Conservation (phyloP, 495 filamentous ascomycete genomes). For the Penicillium angulare region DNA sequence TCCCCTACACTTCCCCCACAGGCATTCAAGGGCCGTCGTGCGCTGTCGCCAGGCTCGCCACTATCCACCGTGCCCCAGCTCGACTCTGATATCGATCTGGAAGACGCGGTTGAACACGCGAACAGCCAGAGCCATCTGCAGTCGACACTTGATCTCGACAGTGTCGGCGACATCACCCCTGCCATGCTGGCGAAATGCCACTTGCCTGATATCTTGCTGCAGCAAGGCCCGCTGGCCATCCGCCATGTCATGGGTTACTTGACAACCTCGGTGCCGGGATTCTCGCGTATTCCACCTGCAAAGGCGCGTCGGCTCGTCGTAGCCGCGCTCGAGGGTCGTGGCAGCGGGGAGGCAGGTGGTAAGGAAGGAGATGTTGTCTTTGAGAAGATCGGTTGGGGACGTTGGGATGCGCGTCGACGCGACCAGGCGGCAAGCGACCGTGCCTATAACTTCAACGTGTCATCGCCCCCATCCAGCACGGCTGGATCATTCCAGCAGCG, state of each 20-base stretch:
- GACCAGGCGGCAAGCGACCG: conserved; percentile 59
- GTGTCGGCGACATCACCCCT: conserved; percentile 79
- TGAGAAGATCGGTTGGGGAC: conserved; percentile 96
- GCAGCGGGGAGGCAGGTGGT: conserved; percentile 62
- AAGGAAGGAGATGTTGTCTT: conserved; percentile 76
- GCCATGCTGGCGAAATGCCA: conserved; percentile 86
- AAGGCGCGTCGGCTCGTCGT: conserved; percentile 90
- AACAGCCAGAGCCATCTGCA: conserved; percentile 42
- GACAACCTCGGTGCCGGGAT: conserved; percentile 89
- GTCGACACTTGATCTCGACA: conserved; percentile 54
- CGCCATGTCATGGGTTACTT: conserved; percentile 92
- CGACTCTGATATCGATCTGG: conserved; percentile 86
- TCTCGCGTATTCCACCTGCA: conserved; percentile 83
- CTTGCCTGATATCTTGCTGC: conserved; percentile 84
- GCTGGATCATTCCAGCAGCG: conserved; percentile 50
- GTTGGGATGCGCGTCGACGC: conserved; percentile 82
- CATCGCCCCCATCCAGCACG: conserved; percentile 48
- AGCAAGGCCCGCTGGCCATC: conserved; percentile 87
- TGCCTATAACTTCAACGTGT: conserved; percentile 26
- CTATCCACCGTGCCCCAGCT: conserved; percentile 59
- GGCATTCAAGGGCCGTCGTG: conserved; percentile 55
- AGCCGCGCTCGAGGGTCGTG: conserved; percentile 75
- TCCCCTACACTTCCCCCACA: conserved; percentile 86
- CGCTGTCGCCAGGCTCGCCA: conserved; percentile 46
- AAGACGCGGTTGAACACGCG: conserved; percentile 60